Conservation (phyloP, 768 basidiomycete genomes). For the Mycena venus region DNA sequence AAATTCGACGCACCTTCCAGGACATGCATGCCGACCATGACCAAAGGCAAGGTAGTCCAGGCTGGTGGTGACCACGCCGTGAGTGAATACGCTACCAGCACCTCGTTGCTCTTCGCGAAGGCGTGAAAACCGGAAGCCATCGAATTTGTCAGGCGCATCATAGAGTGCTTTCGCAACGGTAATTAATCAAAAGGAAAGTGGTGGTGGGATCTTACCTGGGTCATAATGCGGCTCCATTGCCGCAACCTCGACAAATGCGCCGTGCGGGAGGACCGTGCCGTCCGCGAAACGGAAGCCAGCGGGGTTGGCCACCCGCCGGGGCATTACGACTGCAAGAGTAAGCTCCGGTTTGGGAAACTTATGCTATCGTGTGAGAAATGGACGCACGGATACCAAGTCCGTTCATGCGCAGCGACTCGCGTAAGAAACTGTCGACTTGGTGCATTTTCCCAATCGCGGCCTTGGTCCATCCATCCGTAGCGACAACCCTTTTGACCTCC, state of each 20-base stretch:
- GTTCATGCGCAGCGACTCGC: conserved; percentile 7
- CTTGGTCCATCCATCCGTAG: background rate
- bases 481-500: background rate
- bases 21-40: background rate
- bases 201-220: background rate
- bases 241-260: background rate
- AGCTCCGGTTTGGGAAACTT: background rate
- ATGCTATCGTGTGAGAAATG: background rate
- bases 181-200: background rate
- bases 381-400: background rate
- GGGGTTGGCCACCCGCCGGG: background rate
- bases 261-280: background rate
- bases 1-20: background rate
- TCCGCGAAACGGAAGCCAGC: background rate
- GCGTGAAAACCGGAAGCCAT: background rate
- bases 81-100: background rate
- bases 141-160: background rate
- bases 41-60: background rate
- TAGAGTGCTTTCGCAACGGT: background rate
- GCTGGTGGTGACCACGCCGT: background rate
- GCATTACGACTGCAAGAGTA: background rate
- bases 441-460: background rate
- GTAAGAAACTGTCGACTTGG: background rate
- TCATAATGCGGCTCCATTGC: background rate
- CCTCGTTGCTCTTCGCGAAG: background rate